Base-by-base conservation (phyloP, 495 filamentous ascomycete species). In the Sporormia fimetaria region DNA sequence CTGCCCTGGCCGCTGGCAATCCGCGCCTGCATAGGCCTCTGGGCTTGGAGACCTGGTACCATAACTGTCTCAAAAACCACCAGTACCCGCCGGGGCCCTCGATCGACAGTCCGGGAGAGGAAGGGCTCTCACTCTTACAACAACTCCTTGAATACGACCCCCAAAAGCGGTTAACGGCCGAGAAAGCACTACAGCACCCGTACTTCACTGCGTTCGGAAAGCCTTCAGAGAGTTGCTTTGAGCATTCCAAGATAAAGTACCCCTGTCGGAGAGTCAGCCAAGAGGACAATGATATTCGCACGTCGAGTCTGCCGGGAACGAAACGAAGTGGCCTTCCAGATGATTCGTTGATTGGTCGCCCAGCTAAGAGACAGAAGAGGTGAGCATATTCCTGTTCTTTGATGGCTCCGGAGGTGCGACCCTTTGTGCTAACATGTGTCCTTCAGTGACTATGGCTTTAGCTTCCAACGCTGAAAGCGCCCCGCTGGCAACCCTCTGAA, bases 281-380 rank as follows among this genome's bases (percentile, higher is more conserved):
- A 53, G 90, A 96, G 51, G 86, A 94, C 55, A 92, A 92, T 55
- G 90, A 95, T 62, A 93, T 95, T 37, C 70, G 83, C 3, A 82
- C 80, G 0, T 74, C 75, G n/a, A 87, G 83, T 58, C 58, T 94
- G 23, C 84, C 90, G 5, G 90, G 90, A 1, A 94, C 88, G 1
- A 96, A 96, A 63, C 69, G 87, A 32, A 87, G 81, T 45, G 90
- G 84, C 2, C 51, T 94, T 39, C 81, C 83, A 4, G 88, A 94
- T 61, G 88, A 94, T 67, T 75, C 70, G 12, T 45, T 90, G 27
- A 65, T 76, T 30, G 66, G 74, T 20, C 70, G 75, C 2, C 67
- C 67, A 4, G 62, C 57, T 29, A 86, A 87, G 67, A 66, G 81
- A 51, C 37, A 78, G 30, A 84, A 83, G 56, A 78, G 83, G 42